Evolutionary conservation across 768 basidiomycete species (phyloP).

Genomic region (Boletus sp.): DNA sequence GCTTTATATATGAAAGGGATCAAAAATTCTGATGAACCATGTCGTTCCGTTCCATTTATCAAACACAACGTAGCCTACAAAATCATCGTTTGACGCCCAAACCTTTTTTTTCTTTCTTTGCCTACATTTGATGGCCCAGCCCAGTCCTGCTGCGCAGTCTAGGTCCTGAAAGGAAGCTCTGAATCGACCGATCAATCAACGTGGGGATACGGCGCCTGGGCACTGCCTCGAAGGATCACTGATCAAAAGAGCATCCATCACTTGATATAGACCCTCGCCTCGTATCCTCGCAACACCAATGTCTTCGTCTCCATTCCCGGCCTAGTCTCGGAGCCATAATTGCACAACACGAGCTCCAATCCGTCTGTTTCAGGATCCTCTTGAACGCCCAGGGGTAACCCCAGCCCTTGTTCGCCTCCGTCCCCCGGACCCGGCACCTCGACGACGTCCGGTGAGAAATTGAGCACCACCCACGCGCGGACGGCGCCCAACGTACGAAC

Average conservation of each 20-base stretch:
- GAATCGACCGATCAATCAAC: background rate
- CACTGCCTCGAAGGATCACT: background rate
- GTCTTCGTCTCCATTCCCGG: background rate
- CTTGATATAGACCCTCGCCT: constrained; percentile 25
- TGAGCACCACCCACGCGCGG: constrained; percentile 44
- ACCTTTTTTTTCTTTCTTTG: background rate
- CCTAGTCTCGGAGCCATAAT: constrained; percentile 15
- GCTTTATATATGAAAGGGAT: too few species aligned
- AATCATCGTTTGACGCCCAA: background rate
- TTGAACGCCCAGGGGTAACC: background rate
- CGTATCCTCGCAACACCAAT: constrained; percentile 26
- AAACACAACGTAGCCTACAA: background rate
- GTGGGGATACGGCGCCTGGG: background rate
- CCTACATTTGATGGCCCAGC: background rate
- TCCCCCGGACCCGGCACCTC: constrained; percentile 5
- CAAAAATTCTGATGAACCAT: background rate
- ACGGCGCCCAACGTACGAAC: constrained; percentile 37
- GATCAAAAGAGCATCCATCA: background rate
- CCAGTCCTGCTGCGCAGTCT: background rate
- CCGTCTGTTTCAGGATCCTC: background rate
- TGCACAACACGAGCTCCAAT: constrained; percentile 23
- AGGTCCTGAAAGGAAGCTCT: background rate
- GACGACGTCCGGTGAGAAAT: constrained; percentile 39
- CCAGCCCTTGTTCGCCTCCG: background rate
- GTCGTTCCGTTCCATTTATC: background rate